phyloP scores from a whole-genome alignment of 176 grass and related monocot species.

The Cocos nucifera region DNA sequence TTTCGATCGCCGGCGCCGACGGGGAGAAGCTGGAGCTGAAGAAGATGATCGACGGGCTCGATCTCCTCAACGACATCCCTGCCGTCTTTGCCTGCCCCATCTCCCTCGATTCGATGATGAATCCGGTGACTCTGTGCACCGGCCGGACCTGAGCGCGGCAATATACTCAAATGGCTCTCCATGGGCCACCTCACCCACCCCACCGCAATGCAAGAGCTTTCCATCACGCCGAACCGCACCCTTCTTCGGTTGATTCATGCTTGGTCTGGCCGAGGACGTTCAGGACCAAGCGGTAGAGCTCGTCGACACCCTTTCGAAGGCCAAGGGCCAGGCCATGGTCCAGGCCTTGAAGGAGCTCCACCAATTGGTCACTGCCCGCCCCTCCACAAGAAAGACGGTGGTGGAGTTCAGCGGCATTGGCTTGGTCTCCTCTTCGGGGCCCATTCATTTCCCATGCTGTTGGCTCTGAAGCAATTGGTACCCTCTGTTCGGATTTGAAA shows the following conservation, averaged over 20 bases:
- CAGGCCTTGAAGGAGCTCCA: slow-evolving; percentile 60
- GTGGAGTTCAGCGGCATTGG: slow-evolving; percentile 42
- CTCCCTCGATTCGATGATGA: slow-evolving; percentile 90
- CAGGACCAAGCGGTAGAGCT: slow-evolving; percentile 73
- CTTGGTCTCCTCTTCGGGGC: slow-evolving; percentile 53
- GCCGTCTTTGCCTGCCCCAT: slow-evolving; percentile 93
- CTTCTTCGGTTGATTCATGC: slow-evolving; percentile 75
- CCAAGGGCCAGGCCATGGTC: slow-evolving; percentile 74
- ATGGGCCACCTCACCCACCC: slow-evolving; percentile 88
- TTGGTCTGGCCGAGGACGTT: slow-evolving; percentile 86
- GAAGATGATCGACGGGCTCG: slow-evolving; percentile 93
- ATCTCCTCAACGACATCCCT: slow-evolving; percentile 35
- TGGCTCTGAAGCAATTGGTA: slow-evolving; percentile 72
- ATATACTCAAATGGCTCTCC: slow-evolving; percentile 75
- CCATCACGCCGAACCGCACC: slow-evolving; percentile 76
- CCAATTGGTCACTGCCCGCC: slow-evolving; percentile 36
- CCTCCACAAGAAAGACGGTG: slow-evolving; percentile 61
- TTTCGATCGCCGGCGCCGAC: not conserved
- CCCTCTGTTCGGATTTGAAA: slow-evolving; percentile 58
- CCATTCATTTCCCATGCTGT: slow-evolving; percentile 85
- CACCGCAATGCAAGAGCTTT: slow-evolving; percentile 95
- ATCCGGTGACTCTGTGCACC: slow-evolving; percentile 90
- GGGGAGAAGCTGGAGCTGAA: slow-evolving; percentile 36
- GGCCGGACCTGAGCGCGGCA: slow-evolving; percentile 70
- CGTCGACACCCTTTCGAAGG: slow-evolving; percentile 48